A percentile compares a stretch with the other conserved stretches of the same genome.
Conservation (phyloP, 331 rosid species). For the Dryas integrifolia region DNA sequence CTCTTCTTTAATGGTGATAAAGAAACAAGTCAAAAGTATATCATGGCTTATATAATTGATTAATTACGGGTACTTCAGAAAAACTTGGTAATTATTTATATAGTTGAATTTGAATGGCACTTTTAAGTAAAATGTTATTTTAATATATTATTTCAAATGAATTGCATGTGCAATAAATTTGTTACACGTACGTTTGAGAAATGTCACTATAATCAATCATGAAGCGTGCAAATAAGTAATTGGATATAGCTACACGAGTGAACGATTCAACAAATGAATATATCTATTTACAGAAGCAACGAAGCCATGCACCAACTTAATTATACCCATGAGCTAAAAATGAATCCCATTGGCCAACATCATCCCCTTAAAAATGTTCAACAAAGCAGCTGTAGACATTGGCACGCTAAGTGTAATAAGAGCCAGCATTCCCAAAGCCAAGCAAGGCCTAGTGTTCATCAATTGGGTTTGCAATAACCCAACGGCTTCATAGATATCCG, state of each 20-base stretch:
- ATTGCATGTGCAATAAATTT: too few species aligned
- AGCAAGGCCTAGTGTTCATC: constrained; percentile 54
- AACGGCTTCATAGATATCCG: constrained; percentile 49
- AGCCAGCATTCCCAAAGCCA: constrained; percentile 38
- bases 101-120: too few species aligned
- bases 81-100: too few species aligned
- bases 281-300: neutral
- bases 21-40: neutral
- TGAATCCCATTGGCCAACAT: constrained; percentile 2
- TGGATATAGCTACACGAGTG: too few species aligned
- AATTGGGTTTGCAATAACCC: constrained; percentile 48
- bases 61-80: too few species aligned
- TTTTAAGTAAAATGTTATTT: too few species aligned
- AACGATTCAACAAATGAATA: neutral
- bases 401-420: constrained; percentile 39
- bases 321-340: neutral
- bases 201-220: too few species aligned
- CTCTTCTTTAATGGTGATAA: neutral
- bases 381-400: constrained; percentile 21
- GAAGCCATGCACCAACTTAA: neutral
- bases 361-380: constrained; percentile 20
- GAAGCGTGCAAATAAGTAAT: too few species aligned
- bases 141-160: too few species aligned
- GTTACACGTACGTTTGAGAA: too few species aligned
- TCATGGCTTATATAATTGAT: too few species aligned